Percentiles rank a stretch among this genome's conserved stretches.
These are phyloP conservation scores for Stromatinia cepivora DNA, from an alignment of 2,329 filamentous ascomycete genomes.

Conservation along the genomic window DNA sequence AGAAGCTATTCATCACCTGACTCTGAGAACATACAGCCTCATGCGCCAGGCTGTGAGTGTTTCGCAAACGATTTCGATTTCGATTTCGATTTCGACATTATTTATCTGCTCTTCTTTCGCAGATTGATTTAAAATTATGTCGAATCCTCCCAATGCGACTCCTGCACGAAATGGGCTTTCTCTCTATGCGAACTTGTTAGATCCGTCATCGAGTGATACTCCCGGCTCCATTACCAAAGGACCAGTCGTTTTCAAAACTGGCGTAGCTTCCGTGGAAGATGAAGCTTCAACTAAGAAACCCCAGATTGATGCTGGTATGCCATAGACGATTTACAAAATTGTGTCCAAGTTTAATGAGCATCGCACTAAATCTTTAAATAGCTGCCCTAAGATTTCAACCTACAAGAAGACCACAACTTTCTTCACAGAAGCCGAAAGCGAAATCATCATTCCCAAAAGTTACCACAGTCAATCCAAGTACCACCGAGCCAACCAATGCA, in stretches of 20 bases:
- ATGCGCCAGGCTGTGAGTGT: conserved; percentile 26
- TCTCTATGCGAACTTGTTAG: conserved; percentile 82
- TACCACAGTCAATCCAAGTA: conserved; percentile 34
- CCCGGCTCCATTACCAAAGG: conserved; percentile 69
- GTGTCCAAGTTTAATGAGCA: conserved; percentile 39
- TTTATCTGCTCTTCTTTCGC: conserved; percentile 14
- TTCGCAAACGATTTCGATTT: conserved; percentile 16
- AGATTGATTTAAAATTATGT: conserved; percentile 31
- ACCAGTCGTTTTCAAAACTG: conserved; percentile 67
- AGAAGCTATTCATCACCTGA: neutral
- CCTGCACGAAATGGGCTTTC: conserved; percentile 57
- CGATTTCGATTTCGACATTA: no score
- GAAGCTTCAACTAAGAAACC: conserved; percentile 58
- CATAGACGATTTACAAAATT: conserved; percentile 36
- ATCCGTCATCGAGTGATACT: conserved; percentile 54
- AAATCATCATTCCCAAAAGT: conserved; percentile 61
- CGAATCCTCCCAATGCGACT: conserved; percentile 32
- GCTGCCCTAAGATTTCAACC: conserved; percentile 82
- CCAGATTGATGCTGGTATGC: conserved; percentile 59
- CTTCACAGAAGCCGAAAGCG: conserved; percentile 55
- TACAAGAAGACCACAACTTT: conserved; percentile 72
- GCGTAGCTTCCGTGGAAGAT: conserved; percentile 48
- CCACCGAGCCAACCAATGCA: conserved; percentile 34
- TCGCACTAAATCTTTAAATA: conserved; percentile 48
- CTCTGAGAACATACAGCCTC: conserved; percentile 15